Evolutionary conservation across 768 basidiomycete species (phyloP).

Genomic region (Leccinum incarnatum): DNA sequence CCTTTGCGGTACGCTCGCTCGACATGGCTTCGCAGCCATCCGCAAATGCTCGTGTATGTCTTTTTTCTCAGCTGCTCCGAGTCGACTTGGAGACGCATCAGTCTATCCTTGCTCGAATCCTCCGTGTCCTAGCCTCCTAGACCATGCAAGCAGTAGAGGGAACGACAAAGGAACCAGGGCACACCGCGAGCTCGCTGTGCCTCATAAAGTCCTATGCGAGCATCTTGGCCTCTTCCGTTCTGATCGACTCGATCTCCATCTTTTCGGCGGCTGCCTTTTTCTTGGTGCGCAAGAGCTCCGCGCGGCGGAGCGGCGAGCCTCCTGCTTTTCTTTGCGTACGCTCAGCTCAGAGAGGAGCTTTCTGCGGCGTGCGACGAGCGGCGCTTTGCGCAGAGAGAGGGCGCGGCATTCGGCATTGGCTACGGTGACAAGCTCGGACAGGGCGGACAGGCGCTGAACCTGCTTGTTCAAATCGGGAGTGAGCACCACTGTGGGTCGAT

Average conservation of each 20-base stretch:
- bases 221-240: constrained; percentile 76
- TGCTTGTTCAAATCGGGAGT: too few relatives aligned
- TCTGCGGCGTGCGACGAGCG: too few relatives aligned
- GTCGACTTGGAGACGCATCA: constrained; percentile 59
- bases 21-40: constrained; percentile 37
- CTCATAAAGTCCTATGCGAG: constrained; percentile 81
- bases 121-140: constrained; percentile 61
- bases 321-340: constrained; percentile 64
- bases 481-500: too few relatives aligned
- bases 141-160: neutral
- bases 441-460: too few relatives aligned
- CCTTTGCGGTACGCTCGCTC: constrained; percentile 87
- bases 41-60: too few relatives aligned
- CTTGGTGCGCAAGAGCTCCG: constrained; percentile 62
- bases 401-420: too few relatives aligned
- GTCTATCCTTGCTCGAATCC: constrained; percentile 77
- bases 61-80: constrained; percentile 39
- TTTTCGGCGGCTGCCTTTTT: constrained; percentile 63
- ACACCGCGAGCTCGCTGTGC: constrained; percentile 71
- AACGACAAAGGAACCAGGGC: constrained; percentile 21
- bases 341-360: constrained; percentile 26
- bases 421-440: too few relatives aligned
- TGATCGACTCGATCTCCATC: constrained; percentile 64
- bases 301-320: constrained; percentile 67
- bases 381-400: too few relatives aligned